Base-by-base conservation (phyloP, 768 basidiomycete species). In the Podaxis mareebaensis region DNA sequence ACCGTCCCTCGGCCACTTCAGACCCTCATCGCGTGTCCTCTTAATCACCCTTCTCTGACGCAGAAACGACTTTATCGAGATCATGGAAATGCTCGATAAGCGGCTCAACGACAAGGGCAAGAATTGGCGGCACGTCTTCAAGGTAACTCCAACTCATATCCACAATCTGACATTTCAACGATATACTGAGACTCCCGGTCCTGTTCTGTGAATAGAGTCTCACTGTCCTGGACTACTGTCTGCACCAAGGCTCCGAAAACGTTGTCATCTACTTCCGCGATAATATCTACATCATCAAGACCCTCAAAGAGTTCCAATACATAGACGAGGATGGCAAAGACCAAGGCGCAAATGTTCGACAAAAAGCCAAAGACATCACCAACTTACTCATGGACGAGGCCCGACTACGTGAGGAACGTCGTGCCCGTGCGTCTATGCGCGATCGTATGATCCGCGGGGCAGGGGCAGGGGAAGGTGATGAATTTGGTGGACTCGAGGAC, bases 71-170 rank as follows among this genome's bases (percentile, higher is more conserved):
- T 99, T 99, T 74, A 95, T 99, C 12, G 97, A 99, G 78, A 93
- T 99, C 71, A 98, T 99, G 95, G 97, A 99, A 81, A 97, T 98
- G 94, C 83, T 99, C 54, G 97, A 99, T 78, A 99, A 99, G 77
- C 88, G 97, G 57, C 79, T 99, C 65, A 95, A 95, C 69, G 97
- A 99, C 80, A 99, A 97, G 82, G 97, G 97, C 40, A 99, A 99
- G 86, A 98, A 99, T 71, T 99, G 97, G 97, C 85, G 96, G 58
- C 97, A 99, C 81, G 96, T 99, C 63, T 99, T 97, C 86, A 99
- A 99, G 84, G 94, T 89, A 56, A 6, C 17, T 42, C 33, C 22
- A 24, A 49, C 39, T 48, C n/a, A 36, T 38, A 12, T 56, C 38
- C 44, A 26, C 36, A 42, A 52, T 51, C 30, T 42, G 40, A 54